These are phyloP conservation scores for Picea sitchensis DNA, from an alignment of 75 land plant species.

Conservation along the genomic window DNA sequence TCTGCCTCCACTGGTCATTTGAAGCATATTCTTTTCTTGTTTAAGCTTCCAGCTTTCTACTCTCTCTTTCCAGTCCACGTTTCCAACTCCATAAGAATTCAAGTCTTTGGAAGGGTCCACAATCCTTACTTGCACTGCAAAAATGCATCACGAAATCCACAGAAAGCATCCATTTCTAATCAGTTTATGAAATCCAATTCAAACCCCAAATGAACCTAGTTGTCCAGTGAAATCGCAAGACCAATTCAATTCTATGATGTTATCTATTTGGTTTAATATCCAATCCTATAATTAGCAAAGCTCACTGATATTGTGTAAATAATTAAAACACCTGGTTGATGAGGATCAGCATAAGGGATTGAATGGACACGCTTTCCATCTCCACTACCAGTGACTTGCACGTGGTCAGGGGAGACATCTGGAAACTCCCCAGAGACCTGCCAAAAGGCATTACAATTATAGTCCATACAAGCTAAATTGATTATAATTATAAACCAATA, in stretches of 20 bases:
- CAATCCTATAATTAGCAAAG: constrained; percentile 2
- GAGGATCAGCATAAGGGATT: constrained; percentile 64
- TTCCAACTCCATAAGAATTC: constrained; percentile 78
- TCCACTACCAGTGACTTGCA: constrained; percentile 45
- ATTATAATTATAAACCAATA: neutral
- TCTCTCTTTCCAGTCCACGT: constrained; percentile 93
- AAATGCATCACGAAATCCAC: neutral
- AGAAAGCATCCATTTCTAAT: neutral
- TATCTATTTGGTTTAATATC: neutral
- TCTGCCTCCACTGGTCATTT: constrained; percentile 42
- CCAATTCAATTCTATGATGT: neutral
- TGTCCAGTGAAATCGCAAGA: neutral
- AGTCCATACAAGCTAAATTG: neutral
- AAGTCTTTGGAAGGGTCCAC: constrained; percentile 86
- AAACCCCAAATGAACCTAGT: neutral
- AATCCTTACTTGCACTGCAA: constrained; percentile 73
- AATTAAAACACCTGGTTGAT: constrained; percentile 54
- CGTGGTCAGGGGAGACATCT: constrained; percentile 57
- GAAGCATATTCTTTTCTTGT: constrained; percentile 67
- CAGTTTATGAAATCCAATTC: neutral
- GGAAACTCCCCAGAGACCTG: constrained; percentile 73
- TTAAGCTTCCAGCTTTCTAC: constrained; percentile 84
- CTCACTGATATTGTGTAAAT: neutral
- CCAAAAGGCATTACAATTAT: neutral
- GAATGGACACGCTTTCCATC: constrained; percentile 48